These are phyloP conservation scores for Rhizopogon parksii DNA, from an alignment of 1,284 basidiomycete species.

Conservation along the genomic window DNA sequence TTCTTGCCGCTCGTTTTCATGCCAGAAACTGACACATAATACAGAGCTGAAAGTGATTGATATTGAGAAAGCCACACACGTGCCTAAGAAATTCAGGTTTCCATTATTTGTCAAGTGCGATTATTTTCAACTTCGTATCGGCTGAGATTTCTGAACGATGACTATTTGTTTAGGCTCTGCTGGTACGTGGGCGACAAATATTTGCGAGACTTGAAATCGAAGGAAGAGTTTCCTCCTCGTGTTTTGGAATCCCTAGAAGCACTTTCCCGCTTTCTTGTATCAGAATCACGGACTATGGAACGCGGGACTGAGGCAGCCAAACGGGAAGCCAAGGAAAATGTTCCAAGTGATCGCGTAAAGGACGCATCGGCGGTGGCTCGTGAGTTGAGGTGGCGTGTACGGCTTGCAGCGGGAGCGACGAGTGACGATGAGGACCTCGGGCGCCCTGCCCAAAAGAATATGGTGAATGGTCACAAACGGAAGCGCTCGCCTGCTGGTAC, in stretches of 20 bases:
- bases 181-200: constrained; percentile 87
- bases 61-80: constrained; percentile 89
- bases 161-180: constrained; percentile 52
- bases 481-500: constrained; percentile 40
- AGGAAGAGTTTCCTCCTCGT: constrained; percentile 53
- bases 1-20: constrained; percentile 1
- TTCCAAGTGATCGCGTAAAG: constrained; percentile 74
- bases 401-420: constrained; percentile 54
- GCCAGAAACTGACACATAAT: constrained; percentile 4
- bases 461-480: constrained; percentile 40
- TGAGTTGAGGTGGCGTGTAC: constrained; percentile 76
- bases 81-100: constrained; percentile 93
- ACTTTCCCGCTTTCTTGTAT: constrained; percentile 74
- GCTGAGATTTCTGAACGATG: constrained; percentile 3
- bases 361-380: constrained; percentile 73
- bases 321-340: constrained; percentile 70
- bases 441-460: constrained; percentile 25
- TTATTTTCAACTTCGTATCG: constrained; percentile 5
- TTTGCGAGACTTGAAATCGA: constrained; percentile 60
- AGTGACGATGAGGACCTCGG: constrained; percentile 61
- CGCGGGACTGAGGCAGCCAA: constrained; percentile 53
- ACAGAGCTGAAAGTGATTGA: constrained; percentile 81
- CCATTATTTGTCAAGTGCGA: constrained; percentile 76
- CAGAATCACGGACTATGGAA: constrained; percentile 67
- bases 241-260: constrained; percentile 66